phyloP scores from a whole-genome alignment of 2,329 filamentous ascomycete genomes.

The Myrmaecium sp. region DNA sequence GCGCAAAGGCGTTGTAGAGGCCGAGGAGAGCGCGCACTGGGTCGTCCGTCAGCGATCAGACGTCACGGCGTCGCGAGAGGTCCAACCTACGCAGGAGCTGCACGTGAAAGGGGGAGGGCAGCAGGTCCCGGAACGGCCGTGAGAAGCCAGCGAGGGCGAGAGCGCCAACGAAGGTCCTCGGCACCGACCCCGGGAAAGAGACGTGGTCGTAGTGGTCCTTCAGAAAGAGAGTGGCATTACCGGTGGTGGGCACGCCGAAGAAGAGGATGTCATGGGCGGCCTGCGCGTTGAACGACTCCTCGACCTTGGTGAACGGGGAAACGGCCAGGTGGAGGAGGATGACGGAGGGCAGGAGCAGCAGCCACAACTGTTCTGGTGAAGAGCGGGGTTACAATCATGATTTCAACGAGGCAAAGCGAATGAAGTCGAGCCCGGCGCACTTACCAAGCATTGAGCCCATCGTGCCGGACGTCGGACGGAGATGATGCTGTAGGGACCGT shows the following conservation, averaged over 20 bases:
- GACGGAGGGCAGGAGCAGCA: slow-evolving; percentile 17
- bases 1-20: slow-evolving; percentile 50
- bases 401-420: too few relatives aligned
- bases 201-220: slow-evolving; percentile 68
- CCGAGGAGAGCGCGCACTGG: slow-evolving; percentile 62
- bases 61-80: background rate
- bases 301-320: slow-evolving; percentile 89
- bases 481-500: too few relatives aligned
- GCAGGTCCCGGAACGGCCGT: slow-evolving; percentile 44
- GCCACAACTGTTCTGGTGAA: slow-evolving; percentile 3
- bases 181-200: slow-evolving; percentile 77
- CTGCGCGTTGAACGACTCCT: slow-evolving; percentile 96
- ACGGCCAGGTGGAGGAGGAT: slow-evolving; percentile 52
- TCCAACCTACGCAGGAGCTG: slow-evolving; percentile 36
- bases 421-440: too few relatives aligned
- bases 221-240: slow-evolving; percentile 38
- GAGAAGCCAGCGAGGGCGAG: slow-evolving; percentile 57
- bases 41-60: slow-evolving; percentile 2
- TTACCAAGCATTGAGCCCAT: too few relatives aligned
- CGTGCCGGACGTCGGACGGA: too few relatives aligned
- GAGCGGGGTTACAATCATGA: too few relatives aligned
- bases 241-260: slow-evolving; percentile 54
- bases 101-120: slow-evolving; percentile 37
- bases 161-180: slow-evolving; percentile 75
- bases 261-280: slow-evolving; percentile 77